These are phyloP conservation scores for Gomphus sp. DNA, from an alignment of 1,284 basidiomycete species.

Conservation along the genomic window DNA sequence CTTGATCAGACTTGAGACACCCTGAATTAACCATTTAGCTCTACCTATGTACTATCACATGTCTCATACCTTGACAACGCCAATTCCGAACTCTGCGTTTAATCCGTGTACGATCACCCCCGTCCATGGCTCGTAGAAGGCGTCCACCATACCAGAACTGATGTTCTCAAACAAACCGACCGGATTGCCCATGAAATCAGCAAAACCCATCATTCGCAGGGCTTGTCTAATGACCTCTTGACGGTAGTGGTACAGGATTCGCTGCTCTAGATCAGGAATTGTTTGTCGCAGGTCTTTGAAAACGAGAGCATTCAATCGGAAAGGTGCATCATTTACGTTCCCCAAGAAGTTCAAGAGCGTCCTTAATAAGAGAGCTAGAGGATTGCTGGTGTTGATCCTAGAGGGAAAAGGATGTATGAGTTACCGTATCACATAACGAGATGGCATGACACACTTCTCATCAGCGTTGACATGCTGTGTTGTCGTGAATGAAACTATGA, in stretches of 20 bases:
- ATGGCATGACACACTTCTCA: constrained; percentile 55
- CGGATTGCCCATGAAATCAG: constrained; percentile 90
- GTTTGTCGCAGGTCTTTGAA: constrained; percentile 94
- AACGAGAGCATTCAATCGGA: constrained; percentile 90
- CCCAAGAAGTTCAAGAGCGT: constrained; percentile 96
- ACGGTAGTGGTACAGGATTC: constrained; percentile 89
- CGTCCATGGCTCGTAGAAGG: constrained; percentile 98
- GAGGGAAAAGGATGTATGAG: neutral
- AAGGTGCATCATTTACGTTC: constrained; percentile 95
- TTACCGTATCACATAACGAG: neutral
- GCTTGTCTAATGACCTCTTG: constrained; percentile 92
- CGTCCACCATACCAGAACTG: constrained; percentile 96
- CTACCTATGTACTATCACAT: neutral
- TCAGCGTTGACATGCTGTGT: constrained; percentile 90
- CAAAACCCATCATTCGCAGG: constrained; percentile 93
- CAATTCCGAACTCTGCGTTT: constrained; percentile 92
- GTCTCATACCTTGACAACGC: constrained; percentile 79
- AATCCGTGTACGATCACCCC: constrained; percentile 92
- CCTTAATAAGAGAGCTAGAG: constrained; percentile 89
- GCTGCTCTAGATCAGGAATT: constrained; percentile 73
- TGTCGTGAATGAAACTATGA: constrained; percentile 95
- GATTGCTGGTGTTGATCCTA: constrained; percentile 81
- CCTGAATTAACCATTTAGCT: constrained; percentile 33
- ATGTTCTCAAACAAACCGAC: constrained; percentile 98
- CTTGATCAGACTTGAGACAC: constrained; percentile 97